phyloP scores from a whole-genome alignment of 2,329 filamentous ascomycete species.

The Thelonectria blattea region DNA sequence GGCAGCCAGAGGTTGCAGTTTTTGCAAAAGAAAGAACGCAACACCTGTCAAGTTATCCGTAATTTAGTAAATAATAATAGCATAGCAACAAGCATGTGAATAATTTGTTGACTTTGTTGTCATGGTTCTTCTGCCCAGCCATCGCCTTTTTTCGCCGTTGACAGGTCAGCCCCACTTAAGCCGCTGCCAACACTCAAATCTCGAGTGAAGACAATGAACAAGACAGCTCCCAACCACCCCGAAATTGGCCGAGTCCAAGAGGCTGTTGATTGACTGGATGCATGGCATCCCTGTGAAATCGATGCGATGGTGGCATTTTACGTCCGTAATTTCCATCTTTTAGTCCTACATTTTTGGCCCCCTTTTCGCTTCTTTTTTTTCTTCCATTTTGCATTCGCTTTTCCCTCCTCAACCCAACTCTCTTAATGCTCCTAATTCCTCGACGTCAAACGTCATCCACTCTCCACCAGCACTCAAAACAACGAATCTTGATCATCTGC shows the following conservation, averaged over 20 bases:
- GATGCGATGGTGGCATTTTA: slow-evolving; percentile 4
- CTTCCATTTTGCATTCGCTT: not conserved
- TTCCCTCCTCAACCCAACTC: not conserved
- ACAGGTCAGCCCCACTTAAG: not conserved
- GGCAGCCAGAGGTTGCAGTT: no score
- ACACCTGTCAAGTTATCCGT: no score
- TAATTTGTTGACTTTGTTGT: not conserved
- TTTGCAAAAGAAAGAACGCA: no score
- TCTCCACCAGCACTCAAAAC: not conserved
- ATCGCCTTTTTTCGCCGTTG: not conserved
- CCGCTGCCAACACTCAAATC: not conserved
- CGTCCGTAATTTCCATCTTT: slow-evolving; percentile 11
- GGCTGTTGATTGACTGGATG: slow-evolving; percentile 5
- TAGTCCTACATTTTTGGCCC: not conserved
- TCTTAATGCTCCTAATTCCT: not conserved
- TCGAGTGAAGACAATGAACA: not conserved
- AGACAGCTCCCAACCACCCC: slow-evolving; percentile 14
- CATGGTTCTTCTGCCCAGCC: not conserved
- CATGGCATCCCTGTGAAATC: not conserved
- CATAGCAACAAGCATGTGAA: not conserved
- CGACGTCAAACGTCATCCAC: not conserved
- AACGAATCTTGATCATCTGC: not conserved
- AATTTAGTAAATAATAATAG: no score
- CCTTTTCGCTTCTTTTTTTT: not conserved
- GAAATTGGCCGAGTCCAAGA: slow-evolving; percentile 13